A percentile compares a stretch with the other conserved stretches of the same genome.
Evolutionary conservation across 2,329 filamentous ascomycete species (phyloP).

Genomic region (Xylariaceae sp.): DNA sequence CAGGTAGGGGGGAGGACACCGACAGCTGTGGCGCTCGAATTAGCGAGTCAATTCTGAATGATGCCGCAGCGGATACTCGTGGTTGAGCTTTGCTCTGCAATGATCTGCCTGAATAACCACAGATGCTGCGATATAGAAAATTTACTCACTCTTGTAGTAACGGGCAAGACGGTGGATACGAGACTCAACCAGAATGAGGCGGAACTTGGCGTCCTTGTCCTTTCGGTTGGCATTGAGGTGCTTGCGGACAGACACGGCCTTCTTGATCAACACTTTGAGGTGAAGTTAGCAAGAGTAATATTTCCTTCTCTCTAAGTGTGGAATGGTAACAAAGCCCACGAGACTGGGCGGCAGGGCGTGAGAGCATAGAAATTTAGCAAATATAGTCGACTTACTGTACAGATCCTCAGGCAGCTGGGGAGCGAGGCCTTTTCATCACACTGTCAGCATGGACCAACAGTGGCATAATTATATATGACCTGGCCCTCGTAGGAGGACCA

Average conservation of each 20-base stretch:
- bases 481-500: too few relatives aligned
- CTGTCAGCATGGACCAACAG: slow-evolving; percentile 92
- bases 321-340: too few relatives aligned
- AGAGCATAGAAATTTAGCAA: not conserved
- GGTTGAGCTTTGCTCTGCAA: too few relatives aligned
- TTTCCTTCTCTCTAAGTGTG: too few relatives aligned
- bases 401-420: slow-evolving; percentile 99
- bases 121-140: too few relatives aligned
- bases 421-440: slow-evolving; percentile 94
- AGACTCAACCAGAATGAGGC: slow-evolving; percentile 99
- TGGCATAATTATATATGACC: slow-evolving; percentile 53
- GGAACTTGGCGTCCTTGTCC: slow-evolving; percentile 99
- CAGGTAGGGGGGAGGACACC: slow-evolving; percentile 83
- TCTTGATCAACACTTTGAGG: not conserved
- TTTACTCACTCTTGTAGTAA: slow-evolving; percentile 76
- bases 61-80: too few relatives aligned
- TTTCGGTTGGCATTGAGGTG: slow-evolving; percentile 99
- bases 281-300: too few relatives aligned
- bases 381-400: slow-evolving; percentile 64
- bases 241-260: slow-evolving; percentile 99
- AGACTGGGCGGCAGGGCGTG: too few relatives aligned
- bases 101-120: too few relatives aligned
- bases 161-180: slow-evolving; percentile 99
- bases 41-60: slow-evolving; percentile 3
- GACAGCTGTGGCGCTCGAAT: slow-evolving; percentile 50